phyloP scores from a whole-genome alignment of 192 early-diverging fungal genomes.

The Linnemannia elongata region DNA sequence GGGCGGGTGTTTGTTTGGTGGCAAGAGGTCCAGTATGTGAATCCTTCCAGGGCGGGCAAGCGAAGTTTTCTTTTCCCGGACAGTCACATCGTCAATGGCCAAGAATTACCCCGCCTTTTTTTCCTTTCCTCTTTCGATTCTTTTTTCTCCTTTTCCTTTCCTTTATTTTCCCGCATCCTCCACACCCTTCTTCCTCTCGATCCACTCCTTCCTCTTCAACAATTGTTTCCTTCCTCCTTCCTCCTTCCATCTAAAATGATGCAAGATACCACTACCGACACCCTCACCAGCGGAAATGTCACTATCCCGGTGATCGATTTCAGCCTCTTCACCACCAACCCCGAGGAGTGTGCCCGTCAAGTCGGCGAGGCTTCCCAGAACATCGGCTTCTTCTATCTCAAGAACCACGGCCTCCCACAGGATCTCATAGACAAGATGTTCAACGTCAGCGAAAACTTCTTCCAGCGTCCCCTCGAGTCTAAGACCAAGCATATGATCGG shows the following conservation, averaged over 20 bases:
- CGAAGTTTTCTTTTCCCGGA: neutral
- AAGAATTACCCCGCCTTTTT: neutral
- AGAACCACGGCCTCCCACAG: slow-evolving; percentile 70
- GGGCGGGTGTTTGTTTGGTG: neutral
- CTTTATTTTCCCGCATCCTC: neutral
- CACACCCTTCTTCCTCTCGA: neutral
- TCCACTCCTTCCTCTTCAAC: neutral
- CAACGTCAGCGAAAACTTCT: slow-evolving; percentile 65
- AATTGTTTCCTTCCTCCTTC: neutral
- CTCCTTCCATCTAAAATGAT: neutral
- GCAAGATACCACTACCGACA: neutral
- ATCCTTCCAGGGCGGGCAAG: neutral
- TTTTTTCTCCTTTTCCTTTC: neutral
- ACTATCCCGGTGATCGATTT: slow-evolving; percentile 78
- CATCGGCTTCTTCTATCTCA: slow-evolving; percentile 74
- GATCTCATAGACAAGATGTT: slow-evolving; percentile 66
- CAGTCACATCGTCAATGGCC: neutral
- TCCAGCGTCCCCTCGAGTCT: slow-evolving; percentile 60
- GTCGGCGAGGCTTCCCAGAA: slow-evolving; percentile 63
- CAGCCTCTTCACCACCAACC: slow-evolving; percentile 60
- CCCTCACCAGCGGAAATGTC: neutral
- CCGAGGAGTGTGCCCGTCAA: slow-evolving; percentile 57
- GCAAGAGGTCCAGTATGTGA: neutral
- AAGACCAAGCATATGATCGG: slow-evolving; percentile 61
- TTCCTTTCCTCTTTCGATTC: neutral